These are phyloP conservation scores for Teunomyces funiuensis DNA, from an alignment of 805 yeast species.

Conservation along the genomic window DNA sequence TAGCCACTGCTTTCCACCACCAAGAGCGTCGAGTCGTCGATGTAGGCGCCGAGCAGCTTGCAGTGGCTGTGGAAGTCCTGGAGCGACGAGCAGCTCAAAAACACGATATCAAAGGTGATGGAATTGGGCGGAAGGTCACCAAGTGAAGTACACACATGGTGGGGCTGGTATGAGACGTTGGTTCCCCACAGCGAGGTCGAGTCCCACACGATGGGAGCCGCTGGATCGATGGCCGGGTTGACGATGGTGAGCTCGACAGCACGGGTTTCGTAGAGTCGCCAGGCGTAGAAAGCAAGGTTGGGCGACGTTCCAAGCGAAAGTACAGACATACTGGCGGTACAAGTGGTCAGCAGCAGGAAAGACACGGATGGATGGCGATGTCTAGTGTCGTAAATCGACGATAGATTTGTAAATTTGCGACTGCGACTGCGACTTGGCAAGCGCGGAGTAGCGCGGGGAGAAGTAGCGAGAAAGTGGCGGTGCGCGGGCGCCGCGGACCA, in stretches of 20 bases:
- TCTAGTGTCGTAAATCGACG: not conserved
- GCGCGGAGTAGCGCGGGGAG: no score
- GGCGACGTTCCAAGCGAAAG: conserved; percentile 49
- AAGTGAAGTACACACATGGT: conserved; percentile 12
- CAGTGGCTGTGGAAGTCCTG: conserved; percentile 39
- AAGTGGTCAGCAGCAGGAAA: not conserved
- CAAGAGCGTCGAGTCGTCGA: conserved; percentile 46
- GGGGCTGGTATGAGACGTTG: conserved; percentile 16
- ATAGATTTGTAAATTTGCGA: not conserved
- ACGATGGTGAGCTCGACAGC: conserved; percentile 39
- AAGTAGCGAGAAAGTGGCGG: no score
- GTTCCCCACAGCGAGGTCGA: conserved; percentile 13
- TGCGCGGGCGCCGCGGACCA: no score
- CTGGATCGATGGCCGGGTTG: conserved; percentile 22
- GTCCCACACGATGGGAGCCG: conserved; percentile 17
- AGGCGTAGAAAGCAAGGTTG: conserved; percentile 56
- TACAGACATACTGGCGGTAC: conserved; percentile 1
- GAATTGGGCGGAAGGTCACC: conserved; percentile 12
- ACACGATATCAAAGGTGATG: conserved; percentile 32
- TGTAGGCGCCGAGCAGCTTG: conserved; percentile 21
- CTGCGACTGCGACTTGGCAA: no score
- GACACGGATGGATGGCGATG: not conserved
- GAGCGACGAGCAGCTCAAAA: conserved; percentile 35
- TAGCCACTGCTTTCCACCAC: conserved; percentile 71
- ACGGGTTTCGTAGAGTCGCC: conserved; percentile 52